These are phyloP conservation scores for Eucalyptus tenuipes DNA, from an alignment of 345 rosid genomes.

Conservation along the genomic window DNA sequence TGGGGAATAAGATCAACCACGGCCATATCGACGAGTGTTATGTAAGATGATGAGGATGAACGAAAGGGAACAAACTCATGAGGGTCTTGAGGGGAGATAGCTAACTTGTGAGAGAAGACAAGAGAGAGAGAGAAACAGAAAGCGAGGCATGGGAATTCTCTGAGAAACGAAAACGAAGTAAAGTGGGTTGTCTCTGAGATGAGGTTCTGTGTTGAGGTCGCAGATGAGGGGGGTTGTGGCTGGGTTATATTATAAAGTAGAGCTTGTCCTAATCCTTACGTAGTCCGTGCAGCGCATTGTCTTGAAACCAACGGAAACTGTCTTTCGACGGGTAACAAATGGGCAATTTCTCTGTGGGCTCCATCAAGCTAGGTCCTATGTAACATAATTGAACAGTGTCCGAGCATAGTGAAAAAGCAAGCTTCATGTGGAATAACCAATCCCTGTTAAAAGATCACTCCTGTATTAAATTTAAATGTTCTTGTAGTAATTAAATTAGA, in stretches of 20 bases:
- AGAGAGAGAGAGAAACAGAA: background rate
- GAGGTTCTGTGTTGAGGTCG: background rate
- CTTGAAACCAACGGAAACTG: background rate
- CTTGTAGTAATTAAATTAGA: background rate
- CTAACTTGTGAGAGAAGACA: background rate
- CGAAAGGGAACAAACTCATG: background rate
- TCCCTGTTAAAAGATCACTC: background rate
- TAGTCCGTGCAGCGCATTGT: background rate
- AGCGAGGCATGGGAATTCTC: background rate
- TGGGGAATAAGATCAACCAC: background rate
- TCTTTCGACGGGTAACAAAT: background rate
- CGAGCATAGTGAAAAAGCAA: background rate
- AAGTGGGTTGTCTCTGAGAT: background rate
- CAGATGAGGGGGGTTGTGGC: background rate
- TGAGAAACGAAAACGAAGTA: background rate
- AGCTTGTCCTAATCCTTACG: background rate
- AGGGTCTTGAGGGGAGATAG: background rate
- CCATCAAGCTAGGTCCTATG: background rate
- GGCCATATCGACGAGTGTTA: background rate
- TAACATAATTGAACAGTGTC: background rate
- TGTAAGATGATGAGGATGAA: background rate
- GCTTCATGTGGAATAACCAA: background rate
- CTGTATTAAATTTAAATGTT: background rate
- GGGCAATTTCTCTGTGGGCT: background rate
- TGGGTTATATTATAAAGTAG: background rate